Conservation (phyloP, 1,284 basidiomycete genomes). For the Leccinum ponderosum region DNA sequence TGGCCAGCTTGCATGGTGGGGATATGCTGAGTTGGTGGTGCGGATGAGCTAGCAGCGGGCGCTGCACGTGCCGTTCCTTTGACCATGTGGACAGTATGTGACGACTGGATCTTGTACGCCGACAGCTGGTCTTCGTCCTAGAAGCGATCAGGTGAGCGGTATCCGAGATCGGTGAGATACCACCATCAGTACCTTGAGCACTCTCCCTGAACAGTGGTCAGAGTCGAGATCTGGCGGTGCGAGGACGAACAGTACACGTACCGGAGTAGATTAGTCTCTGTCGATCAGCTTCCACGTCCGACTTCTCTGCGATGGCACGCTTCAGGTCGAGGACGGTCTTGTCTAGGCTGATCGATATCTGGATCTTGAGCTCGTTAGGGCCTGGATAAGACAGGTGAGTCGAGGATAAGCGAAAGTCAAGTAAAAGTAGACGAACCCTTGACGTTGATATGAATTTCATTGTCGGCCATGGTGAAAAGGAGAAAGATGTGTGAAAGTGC, state of each 20-base stretch:
- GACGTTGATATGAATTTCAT: conserved; percentile 74
- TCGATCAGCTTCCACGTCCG: conserved; percentile 81
- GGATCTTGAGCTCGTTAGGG: conserved; percentile 87
- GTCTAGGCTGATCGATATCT: conserved; percentile 69
- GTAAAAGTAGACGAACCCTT: conserved; percentile 49
- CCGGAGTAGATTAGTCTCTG: conserved; percentile 90
- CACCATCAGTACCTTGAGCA: conserved; percentile 57
- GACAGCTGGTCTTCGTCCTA: conserved; percentile 84
- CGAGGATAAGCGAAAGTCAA: background rate
- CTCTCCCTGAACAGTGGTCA: conserved; percentile 49
- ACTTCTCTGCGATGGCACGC: conserved; percentile 68
- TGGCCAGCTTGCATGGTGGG: conserved; percentile 84
- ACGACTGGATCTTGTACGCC: conserved; percentile 85
- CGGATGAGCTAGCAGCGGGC: conserved; percentile 22
- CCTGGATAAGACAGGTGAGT: conserved; percentile 42
- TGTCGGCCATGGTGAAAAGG: conserved; percentile 45
- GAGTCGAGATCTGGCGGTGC: background rate
- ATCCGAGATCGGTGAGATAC: background rate
- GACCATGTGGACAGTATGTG: conserved; percentile 92
- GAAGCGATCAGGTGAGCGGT: conserved; percentile 9
- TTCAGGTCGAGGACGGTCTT: conserved; percentile 66
- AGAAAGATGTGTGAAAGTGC: background rate
- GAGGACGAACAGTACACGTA: conserved; percentile 33
- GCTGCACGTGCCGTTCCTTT: conserved; percentile 73
- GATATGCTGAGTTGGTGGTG: conserved; percentile 47